Evolutionary conservation across 306 rosid species (phyloP).

Genomic region (Acmispon strigosus): DNA sequence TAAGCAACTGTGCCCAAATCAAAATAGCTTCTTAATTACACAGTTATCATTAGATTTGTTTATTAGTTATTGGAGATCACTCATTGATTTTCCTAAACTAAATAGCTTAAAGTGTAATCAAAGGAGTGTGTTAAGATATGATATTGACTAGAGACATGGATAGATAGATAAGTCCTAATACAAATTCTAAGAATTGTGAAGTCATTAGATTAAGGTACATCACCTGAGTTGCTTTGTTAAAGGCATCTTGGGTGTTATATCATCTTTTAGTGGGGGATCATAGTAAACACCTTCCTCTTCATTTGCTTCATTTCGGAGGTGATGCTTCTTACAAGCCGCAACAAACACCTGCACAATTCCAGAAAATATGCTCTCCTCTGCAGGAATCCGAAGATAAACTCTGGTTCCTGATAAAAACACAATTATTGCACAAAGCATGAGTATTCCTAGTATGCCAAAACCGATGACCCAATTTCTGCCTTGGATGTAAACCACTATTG

Average conservation of each 20-base stretch:
- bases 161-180: too few relatives aligned
- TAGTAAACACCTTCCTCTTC: slow-evolving; percentile 3
- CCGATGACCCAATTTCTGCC: slow-evolving; percentile 44
- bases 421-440: slow-evolving; percentile 18
- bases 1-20: slow-evolving; percentile 23
- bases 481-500: slow-evolving; percentile 35
- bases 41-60: neutral
- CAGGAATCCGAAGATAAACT: slow-evolving; percentile 7
- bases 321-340: slow-evolving; percentile 35
- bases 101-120: too few relatives aligned
- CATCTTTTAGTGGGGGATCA: slow-evolving; percentile 30
- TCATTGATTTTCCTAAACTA: too few relatives aligned
- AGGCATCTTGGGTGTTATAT: slow-evolving; percentile 28
- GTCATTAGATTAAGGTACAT: neutral
- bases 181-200: too few relatives aligned
- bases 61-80: too few relatives aligned
- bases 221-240: slow-evolving; percentile 27
- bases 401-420: slow-evolving; percentile 26
- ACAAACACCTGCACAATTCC: slow-evolving; percentile 34
- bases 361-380: slow-evolving; percentile 35
- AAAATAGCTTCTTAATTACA: neutral
- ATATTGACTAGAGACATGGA: too few relatives aligned
- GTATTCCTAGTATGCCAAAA: slow-evolving; percentile 26
- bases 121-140: too few relatives aligned
- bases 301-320: slow-evolving; percentile 10